Evolutionary conservation across 768 basidiomycete species (phyloP), one percentile per base, ranked within the genome.

Genomic region (Termitomyces sp.): DNA sequence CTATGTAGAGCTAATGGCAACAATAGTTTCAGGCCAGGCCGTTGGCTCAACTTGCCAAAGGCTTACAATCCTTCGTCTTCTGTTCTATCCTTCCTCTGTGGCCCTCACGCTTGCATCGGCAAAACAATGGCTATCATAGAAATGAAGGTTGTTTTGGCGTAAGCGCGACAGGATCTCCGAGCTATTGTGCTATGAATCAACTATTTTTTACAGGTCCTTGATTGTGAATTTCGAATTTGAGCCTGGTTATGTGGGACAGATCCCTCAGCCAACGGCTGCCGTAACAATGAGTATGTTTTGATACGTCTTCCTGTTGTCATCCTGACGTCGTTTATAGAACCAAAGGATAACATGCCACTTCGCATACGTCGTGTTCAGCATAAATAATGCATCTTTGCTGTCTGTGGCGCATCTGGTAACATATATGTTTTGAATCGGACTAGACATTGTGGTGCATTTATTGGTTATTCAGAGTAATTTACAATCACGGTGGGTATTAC

Each of bases 201-300:
- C 0, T 34, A 37, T 22, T 17, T 30, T n/a, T 21, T 15, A 8
- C 53, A 76, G 76, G 1, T 62, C 69, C 8, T 61, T 79, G 42
- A 71, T 78, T 41, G 65, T 70, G 1, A 71, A 75, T 50, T 80
- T 80, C 53, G 69, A 70, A 30, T 79, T 79, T 53, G 73, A 73
- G 53, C 76, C 75, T 12, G 68, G 74, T 11, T 73, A 69, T 58
- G 56, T 57, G 15, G 74, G 74, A 10, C 77, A 78, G 58, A 64
- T 67, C 1, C 68, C 70, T 4, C 66, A 74, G 12, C 76, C 76
- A 32, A 68, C 73, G 6, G 71, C 76, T 35, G 77, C 76, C 3
- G 68, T 79, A 19, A 77, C 75, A 5, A 79, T 80, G 72, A 78
- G 77, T 78, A 58, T 45, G 76, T 65, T 10, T 40, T 2, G 26